Conservation (phyloP, 2,329 filamentous ascomycete species). For the Diaporthe aspalathi region DNA sequence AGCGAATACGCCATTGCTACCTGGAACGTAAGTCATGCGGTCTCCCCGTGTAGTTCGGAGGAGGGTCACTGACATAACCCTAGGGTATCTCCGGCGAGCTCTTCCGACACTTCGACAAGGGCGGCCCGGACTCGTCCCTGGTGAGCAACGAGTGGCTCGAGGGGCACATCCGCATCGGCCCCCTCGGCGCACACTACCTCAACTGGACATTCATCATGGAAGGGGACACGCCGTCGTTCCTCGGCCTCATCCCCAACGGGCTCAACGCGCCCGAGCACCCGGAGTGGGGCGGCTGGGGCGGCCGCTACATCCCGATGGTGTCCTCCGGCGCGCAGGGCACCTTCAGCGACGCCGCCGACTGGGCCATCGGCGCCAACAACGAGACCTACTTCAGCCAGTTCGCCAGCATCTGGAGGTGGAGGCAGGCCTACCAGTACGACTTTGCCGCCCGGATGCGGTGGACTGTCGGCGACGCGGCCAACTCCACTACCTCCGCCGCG, state of each 20-base stretch:
- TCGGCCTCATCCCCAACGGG: slow-evolving; percentile 56
- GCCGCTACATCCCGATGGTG: slow-evolving; percentile 49
- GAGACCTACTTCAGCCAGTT: slow-evolving; percentile 52
- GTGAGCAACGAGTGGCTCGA: slow-evolving; percentile 59
- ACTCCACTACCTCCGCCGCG: background rate
- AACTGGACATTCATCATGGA: slow-evolving; percentile 59
- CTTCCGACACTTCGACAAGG: slow-evolving; percentile 58
- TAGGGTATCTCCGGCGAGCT: slow-evolving; percentile 60
- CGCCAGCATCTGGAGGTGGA: slow-evolving; percentile 65
- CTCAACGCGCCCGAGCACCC: slow-evolving; percentile 52
- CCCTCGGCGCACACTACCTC: slow-evolving; percentile 50
- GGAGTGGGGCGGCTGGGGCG: slow-evolving; percentile 57
- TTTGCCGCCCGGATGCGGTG: slow-evolving; percentile 42
- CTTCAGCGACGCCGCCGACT: slow-evolving; percentile 50
- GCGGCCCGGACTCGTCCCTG: slow-evolving; percentile 56
- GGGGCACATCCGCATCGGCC: slow-evolving; percentile 58
- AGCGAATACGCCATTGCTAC: slow-evolving; percentile 60
- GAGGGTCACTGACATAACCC: background rate
- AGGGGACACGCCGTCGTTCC: slow-evolving; percentile 57
- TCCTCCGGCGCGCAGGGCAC: slow-evolving; percentile 39
- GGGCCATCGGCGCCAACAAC: slow-evolving; percentile 49
- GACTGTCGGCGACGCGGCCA: slow-evolving; percentile 21
- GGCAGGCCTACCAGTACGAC: slow-evolving; percentile 62
- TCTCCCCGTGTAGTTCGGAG: too few species aligned
- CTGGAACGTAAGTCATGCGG: slow-evolving; percentile 50